Percentiles rank a stretch among this genome's conserved stretches.
Conservation (phyloP, 1,139 yeast species). For the Saccharomyces hybrid region DNA sequence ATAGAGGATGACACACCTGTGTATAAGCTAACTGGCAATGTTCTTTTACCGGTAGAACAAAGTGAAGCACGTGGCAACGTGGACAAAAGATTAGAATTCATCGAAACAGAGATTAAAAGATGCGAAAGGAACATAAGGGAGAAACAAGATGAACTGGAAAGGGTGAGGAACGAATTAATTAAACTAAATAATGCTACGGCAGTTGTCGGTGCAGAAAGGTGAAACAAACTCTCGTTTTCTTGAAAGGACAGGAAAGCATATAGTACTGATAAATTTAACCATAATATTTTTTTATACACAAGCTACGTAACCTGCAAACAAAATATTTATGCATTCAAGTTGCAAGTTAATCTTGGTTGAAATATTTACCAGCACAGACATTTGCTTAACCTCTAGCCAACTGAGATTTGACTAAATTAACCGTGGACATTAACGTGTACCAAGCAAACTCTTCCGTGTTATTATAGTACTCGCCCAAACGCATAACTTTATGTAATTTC, state of each 20-base stretch:
- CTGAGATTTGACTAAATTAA: constrained; percentile 67
- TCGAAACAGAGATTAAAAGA: constrained; percentile 62
- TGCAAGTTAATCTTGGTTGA: no score
- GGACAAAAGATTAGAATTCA: constrained; percentile 80
- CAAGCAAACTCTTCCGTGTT: constrained; percentile 66
- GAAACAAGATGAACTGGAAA: constrained; percentile 46
- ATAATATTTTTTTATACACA: no score
- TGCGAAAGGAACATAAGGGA: constrained; percentile 52
- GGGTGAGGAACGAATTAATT: constrained; percentile 43
- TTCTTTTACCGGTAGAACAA: constrained; percentile 79
- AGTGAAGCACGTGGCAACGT: constrained; percentile 78
- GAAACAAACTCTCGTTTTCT: no score
- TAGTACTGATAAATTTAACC: no score
- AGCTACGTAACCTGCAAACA: not conserved
- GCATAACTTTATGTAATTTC: constrained; percentile 48
- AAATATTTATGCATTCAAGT: not conserved
- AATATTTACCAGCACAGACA: no score
- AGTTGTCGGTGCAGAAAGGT: not conserved
- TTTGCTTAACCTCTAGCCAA: constrained; percentile 60
- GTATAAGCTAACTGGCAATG: constrained; percentile 87
- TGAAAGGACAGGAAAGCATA: no score
- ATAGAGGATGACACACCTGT: constrained; percentile 61
- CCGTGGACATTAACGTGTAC: constrained; percentile 59
- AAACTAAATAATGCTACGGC: constrained; percentile 8
- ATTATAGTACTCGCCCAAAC: constrained; percentile 52